Percentiles rank a stretch among this genome's conserved stretches.
Conservation (phyloP, 257 asterid genomes). For the Solanum medicagineum region DNA sequence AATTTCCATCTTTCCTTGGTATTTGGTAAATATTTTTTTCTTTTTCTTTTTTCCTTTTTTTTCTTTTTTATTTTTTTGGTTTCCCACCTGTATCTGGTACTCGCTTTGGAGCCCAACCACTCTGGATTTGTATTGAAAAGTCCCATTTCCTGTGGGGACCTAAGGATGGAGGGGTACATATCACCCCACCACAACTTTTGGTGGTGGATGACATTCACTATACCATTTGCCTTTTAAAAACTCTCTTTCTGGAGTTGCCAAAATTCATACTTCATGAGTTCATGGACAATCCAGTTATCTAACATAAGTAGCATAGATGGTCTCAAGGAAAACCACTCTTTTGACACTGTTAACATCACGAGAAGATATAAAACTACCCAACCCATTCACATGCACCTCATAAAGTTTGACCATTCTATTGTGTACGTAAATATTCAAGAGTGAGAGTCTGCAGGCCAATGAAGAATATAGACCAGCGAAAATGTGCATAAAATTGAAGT, state of each 20-base stretch:
- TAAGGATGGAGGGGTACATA: neutral
- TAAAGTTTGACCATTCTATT: neutral
- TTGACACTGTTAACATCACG: neutral
- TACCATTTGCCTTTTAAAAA: neutral
- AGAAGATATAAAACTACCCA: neutral
- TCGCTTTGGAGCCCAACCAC: neutral
- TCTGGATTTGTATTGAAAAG: neutral
- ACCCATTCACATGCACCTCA: neutral
- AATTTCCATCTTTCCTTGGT: neutral
- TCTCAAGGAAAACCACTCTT: neutral
- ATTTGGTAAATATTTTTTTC: neutral
- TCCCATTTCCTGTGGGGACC: neutral
- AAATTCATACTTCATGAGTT: neutral
- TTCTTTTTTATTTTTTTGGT: neutral
- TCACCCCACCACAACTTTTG: neutral
- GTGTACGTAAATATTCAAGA: neutral
- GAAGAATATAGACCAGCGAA: neutral
- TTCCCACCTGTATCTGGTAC: neutral
- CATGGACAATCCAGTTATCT: neutral
- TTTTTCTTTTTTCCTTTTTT: too few relatives aligned
- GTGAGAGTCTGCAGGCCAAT: neutral
- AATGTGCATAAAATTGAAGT: neutral
- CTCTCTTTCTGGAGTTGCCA: neutral
- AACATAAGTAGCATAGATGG: neutral
- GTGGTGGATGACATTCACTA: neutral